Percentiles rank a stretch among this genome's conserved stretches.
These are phyloP conservation scores for Hippophae gyantsensis DNA, from an alignment of 306 rosid genomes.

Conservation along the genomic window DNA sequence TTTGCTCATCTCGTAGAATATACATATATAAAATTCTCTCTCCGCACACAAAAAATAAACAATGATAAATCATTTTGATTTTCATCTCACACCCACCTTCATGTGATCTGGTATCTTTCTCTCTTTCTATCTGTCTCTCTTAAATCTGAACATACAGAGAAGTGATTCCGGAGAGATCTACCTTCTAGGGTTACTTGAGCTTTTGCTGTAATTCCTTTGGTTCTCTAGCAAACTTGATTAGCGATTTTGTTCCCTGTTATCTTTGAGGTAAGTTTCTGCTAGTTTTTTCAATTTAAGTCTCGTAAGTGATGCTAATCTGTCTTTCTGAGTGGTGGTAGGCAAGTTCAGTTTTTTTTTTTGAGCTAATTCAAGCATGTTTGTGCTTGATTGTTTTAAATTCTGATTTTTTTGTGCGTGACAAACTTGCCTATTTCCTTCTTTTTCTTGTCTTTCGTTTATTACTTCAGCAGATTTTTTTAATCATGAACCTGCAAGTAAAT, in stretches of 20 bases:
- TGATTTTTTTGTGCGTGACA: too few species aligned
- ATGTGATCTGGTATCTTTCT: conserved; percentile 32
- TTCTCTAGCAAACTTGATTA: conserved; percentile 11
- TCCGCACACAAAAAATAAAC: conserved; percentile 14
- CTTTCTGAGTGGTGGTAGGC: background rate
- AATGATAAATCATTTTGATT: background rate
- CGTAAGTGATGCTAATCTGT: conserved; percentile 17
- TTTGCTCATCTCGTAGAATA: conserved; percentile 32
- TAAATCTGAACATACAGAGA: conserved; percentile 18
- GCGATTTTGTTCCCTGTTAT: conserved; percentile 36
- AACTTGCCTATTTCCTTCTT: too few species aligned
- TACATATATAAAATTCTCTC: conserved; percentile 3
- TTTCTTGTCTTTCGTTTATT: too few species aligned
- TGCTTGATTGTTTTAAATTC: too few species aligned
- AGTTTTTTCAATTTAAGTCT: conserved; percentile 11
- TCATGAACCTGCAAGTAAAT: too few species aligned
- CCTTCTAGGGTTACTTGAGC: conserved; percentile 27
- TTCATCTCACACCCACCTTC: conserved; percentile 29
- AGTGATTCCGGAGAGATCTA: conserved; percentile 27
- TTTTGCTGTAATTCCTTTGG: background rate
- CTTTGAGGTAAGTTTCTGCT: conserved; percentile 27
- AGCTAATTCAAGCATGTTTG: too few species aligned
- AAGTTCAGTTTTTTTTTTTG: too few species aligned
- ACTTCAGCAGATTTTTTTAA: too few species aligned
- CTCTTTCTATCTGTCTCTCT: conserved; percentile 17